Evolutionary conservation across 2,329 filamentous ascomycete species (phyloP), one percentile per base, ranked within the genome.

Genomic region (Acrocalymma vagum): DNA sequence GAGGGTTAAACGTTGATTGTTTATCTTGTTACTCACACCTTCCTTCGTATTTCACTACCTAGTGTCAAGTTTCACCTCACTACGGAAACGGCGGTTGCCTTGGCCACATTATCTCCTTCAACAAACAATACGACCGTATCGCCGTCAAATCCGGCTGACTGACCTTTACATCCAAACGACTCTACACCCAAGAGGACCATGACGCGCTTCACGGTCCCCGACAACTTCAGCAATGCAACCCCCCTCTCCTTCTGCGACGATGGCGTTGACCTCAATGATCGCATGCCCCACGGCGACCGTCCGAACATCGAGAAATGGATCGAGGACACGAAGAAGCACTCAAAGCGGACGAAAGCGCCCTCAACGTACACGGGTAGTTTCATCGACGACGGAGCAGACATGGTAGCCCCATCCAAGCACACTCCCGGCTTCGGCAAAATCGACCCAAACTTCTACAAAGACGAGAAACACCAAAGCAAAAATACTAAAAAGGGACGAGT

Each of bases 371-470:
- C 54, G 4, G 50, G 53, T 13, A 64, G 60, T 40, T 65, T 49
- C 30, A 17, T 65, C 21, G 64, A 67, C 39, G 63, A 66, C 29
- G 53, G 58, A 15, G 51, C 46, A n/a, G 58, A 65, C 34, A 46
- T 61, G 21, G 34, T 51, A 1, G 22, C 32, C 1, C 37, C 34
- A 24, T 6, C n/a, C 10, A 7, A 25, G 9, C 3, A 9, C 6
- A 25, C 11, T 26, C 40, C 47, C 10, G 49, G 53, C 2, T 57
- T 63, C n/a, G 59, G 55, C 2, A n/a, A 16, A 4, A 15, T 58
- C 3, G 27, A 63, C 21, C 13, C 28, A 1, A 18, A 10, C 0
- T 60, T 58, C 34, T 59, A 64, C 43, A 44, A 32, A 20, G 38
- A 43, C 10, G 39, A 38, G 4, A 48, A 50, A 24, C n/a, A n/a